Base-by-base conservation (phyloP, 176 grass and related monocot species). In the Eleusine coracana region DNA sequence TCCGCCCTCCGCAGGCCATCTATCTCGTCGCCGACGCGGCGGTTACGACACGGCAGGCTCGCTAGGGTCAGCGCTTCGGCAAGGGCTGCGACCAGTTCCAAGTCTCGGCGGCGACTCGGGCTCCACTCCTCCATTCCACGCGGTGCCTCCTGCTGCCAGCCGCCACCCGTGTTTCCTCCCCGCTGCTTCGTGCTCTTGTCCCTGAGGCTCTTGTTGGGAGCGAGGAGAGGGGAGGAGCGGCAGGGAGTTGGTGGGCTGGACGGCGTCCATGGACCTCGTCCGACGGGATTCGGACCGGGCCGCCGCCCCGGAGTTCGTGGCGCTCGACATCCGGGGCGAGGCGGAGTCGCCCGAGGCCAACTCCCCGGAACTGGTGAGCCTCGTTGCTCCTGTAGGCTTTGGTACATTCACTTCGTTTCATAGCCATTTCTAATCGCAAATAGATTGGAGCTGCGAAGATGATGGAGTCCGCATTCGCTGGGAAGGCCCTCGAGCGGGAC, bases 261-360 rank as follows among this genome's bases (percentile, higher is more conserved):
- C 15, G 8, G 58, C 64, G 14, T 10, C 23, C 72, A 87, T 87
- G 86, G 86, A 82, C 63, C 77, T 75, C 70, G 51, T 21, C 62
- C 63, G 62, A 9, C 78, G 71, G 51, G 85, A 87, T 10, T 54
- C 38, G 13, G 78, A 82, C 72, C 42, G 66, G 79, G 18, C 9
- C 34, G 42, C 65, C 65, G 55, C 55, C 0, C 41, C 41, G 29
- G 86, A 82, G 79, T 82, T 87, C 79, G 86, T 82, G 42, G 79
- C 86, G 16, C 40, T 87, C 44, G 86, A 82, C 79, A 66, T 82
- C 55, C 23, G 79, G 21, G 66, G 73, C 55, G 73, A 71, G 34
- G 54, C n/a, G 79, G 79, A 77, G 20, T 18, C 41, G 42, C 51
- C 79, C 10, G 16, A 20, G 21, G 5, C 65, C 21, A 8, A 63